Base-by-base conservation (phyloP, 345 rosid species). In the Noccaea bulbosa region DNA sequence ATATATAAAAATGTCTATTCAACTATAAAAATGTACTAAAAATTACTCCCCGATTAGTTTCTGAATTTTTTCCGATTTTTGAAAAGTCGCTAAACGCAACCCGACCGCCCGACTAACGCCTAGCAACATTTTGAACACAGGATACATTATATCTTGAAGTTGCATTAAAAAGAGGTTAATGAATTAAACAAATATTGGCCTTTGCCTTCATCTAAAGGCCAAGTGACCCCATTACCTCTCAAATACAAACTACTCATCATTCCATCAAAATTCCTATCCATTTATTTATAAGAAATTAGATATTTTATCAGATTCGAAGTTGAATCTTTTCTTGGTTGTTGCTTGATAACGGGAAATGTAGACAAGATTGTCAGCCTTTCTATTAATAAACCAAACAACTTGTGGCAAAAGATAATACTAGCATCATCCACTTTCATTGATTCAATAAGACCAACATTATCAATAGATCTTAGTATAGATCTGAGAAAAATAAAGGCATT, bases 191-290 rank as follows among this genome's bases (percentile, higher is more conserved):
- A 50, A 65, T 50, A 12, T 17, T 55, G 72, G 33, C 71, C 58
- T 15, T 72, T 72, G 40, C 33, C 70, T 64, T 46, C 57, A 46
- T 41, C 70, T 24, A 72, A 72, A 72, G 57, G 70, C 71, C 77
- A 64, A 55, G 50, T 72, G 77, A 14, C 77, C 57, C 16, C 57
- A 55, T 65, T 15, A 45, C 58, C 47, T 71, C 47, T 71, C 62
- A 52, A 20, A 51, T 41, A 33, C 62, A 41, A 20, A 46, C 69
- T 41, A 71, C 24, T 8, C 9, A 27, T 27, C 30, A 27, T 27
- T 38, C 63, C 16, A 37, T 54, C 70, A 40, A 38, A 30, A 6
- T 57, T 34, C 52, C 15, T 40, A 40, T 27, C 30, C 30, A 27
- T 17, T 43, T 24, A 17, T 55, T 44, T 55, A 17, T 34, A 56